Percentiles rank a stretch among this genome's conserved stretches.
These are phyloP conservation scores for Beauveria australis DNA, from an alignment of 2,329 filamentous ascomycete species.

Conservation along the genomic window DNA sequence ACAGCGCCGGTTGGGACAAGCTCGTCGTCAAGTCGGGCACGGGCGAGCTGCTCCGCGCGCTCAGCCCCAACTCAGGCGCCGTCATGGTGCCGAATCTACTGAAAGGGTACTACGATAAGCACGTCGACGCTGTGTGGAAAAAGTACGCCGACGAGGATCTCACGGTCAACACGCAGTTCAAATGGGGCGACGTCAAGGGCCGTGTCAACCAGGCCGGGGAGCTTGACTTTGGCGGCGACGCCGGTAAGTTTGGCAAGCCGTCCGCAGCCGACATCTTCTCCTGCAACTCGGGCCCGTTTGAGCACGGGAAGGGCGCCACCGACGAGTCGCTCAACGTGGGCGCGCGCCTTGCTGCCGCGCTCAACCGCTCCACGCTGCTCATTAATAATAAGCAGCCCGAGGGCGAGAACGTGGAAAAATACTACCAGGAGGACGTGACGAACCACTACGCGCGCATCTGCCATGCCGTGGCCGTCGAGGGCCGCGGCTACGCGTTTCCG, in stretches of 20 bases:
- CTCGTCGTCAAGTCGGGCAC: constrained; percentile 35
- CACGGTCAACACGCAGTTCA: constrained; percentile 45
- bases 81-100: constrained; percentile 38
- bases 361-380: constrained; percentile 66
- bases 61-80: constrained; percentile 45
- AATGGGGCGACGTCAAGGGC: constrained; percentile 41
- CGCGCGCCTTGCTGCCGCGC: constrained; percentile 65
- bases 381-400: constrained; percentile 43
- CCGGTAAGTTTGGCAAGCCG: constrained; percentile 37
- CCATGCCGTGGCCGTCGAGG: constrained; percentile 50
- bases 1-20: constrained; percentile 43
- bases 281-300: constrained; percentile 51
- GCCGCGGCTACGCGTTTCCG: constrained; percentile 60
- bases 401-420: constrained; percentile 37
- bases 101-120: constrained; percentile 39
- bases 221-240: constrained; percentile 28
- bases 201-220: constrained; percentile 25
- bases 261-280: constrained; percentile 41
- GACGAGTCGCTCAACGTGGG: constrained; percentile 53
- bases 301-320: constrained; percentile 29
- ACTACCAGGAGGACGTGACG: constrained; percentile 47
- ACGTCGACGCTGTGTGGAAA: constrained; percentile 44
- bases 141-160: constrained; percentile 38
- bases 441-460: constrained; percentile 62
- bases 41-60: constrained; percentile 35